Evolutionary conservation across 495 filamentous ascomycete species (phyloP), one percentile per base, ranked within the genome.

Genomic region (Aeminium ludgeri): DNA sequence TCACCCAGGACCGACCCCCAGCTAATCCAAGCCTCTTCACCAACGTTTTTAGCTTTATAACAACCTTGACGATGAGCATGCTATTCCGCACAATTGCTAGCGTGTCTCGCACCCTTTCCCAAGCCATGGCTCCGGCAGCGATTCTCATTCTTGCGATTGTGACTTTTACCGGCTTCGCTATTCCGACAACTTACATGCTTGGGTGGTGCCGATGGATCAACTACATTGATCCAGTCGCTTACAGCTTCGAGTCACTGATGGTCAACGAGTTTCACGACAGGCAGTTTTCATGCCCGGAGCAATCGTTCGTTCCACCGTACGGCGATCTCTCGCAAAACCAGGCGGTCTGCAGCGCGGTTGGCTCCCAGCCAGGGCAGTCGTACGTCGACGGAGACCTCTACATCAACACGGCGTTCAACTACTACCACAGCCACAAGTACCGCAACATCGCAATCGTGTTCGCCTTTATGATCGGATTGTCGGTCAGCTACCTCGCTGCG

Each of bases 201-300:
- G 66, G 62, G 1, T 94, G 86, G 80, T 82, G 81, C 49, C 68
- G 80, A 23, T 93, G 86, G 86, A 63, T 95, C 28, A 82, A 83
- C 48, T 94, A 83, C 46, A 56, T 94, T 10, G 77, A 93, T 47
- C 85, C 85, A 4, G 72, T 95, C 13, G 75, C 72, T 1, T 95
- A 93, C 48, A 74, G 80, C 1, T 95, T 92, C 52, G 86, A 95
- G 59, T 65, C 76, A 2, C 59, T 95, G 10, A 82, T 95, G 75
- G 73, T 91, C 49, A 95, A 95, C 53, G 86, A 94, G 57, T 95
- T 89, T 55, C 65, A 72, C 46, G 56, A 60, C 25, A 73, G 79
- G 4, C 43, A 70, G 0, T 87, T 82, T 48, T 11, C 20, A 0
- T 95, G 86, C 53, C 23, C 23, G 4, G 8, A 8, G 23, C 61